These are phyloP conservation scores for Alternaria alternata DNA, from an alignment of 2,329 filamentous ascomycete species.

Conservation along the genomic window DNA sequence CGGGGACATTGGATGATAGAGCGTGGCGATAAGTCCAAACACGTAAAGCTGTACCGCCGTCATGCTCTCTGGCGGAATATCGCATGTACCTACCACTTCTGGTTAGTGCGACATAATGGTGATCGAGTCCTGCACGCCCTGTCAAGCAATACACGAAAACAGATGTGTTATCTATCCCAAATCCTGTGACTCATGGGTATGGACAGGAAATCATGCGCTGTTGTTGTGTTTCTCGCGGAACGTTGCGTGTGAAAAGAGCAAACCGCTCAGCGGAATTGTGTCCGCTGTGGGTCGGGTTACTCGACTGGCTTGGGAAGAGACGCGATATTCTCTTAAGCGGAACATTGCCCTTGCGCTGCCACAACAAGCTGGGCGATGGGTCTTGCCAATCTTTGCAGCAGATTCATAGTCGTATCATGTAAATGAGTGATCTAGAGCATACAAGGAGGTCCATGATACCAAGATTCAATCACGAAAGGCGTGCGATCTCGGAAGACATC, in stretches of 20 bases:
- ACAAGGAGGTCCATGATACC: background rate
- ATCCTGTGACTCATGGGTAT: background rate
- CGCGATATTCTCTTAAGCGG: background rate
- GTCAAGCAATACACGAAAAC: background rate
- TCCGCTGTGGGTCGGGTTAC: background rate
- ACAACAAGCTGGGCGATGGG: background rate
- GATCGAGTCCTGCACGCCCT: background rate
- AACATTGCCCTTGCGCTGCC: background rate
- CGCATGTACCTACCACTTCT: slow-evolving; percentile 9
- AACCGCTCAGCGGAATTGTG: background rate
- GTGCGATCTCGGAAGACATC: background rate
- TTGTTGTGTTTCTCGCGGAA: background rate
- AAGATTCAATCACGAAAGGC: background rate
- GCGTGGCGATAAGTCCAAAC: background rate
- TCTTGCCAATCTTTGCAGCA: background rate
- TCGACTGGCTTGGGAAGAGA: background rate
- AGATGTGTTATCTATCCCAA: background rate
- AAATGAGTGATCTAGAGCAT: background rate
- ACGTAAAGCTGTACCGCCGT: slow-evolving; percentile 1
- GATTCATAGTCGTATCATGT: background rate
- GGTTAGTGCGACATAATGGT: background rate
- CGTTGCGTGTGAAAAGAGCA: background rate
- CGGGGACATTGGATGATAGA: background rate
- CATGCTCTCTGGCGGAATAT: background rate
- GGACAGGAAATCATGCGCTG: background rate